phyloP scores from a whole-genome alignment of 2,329 filamentous ascomycete species.

The Pseudodiploospora longispora region DNA sequence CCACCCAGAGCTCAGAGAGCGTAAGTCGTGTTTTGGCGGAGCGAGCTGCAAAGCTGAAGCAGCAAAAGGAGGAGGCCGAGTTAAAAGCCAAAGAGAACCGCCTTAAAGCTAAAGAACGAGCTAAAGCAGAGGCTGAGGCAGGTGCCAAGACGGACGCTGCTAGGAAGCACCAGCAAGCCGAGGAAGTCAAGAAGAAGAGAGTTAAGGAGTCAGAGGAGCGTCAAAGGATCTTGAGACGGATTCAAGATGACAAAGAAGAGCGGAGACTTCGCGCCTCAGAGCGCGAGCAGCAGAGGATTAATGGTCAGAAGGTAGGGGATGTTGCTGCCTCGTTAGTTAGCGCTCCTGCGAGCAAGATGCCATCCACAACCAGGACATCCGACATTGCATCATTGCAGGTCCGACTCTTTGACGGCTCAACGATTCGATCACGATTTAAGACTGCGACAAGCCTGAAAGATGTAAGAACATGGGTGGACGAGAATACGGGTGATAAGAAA shows the following conservation, averaged over 20 bases:
- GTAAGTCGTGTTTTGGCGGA: slow-evolving; percentile 39
- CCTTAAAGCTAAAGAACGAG: slow-evolving; percentile 39
- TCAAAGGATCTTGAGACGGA: slow-evolving; percentile 62
- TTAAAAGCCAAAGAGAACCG: slow-evolving; percentile 43
- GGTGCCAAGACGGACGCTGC: slow-evolving; percentile 22
- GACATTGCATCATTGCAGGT: slow-evolving; percentile 57
- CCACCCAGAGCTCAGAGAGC: slow-evolving; percentile 21
- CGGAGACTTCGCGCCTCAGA: slow-evolving; percentile 50
- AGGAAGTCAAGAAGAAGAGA: slow-evolving; percentile 54
- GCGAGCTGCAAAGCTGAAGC: slow-evolving; percentile 36
- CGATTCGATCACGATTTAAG: slow-evolving; percentile 64
- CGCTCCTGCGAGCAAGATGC: slow-evolving; percentile 24
- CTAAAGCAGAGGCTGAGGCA: slow-evolving; percentile 31
- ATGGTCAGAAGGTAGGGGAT: slow-evolving; percentile 20
- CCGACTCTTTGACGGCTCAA: slow-evolving; percentile 76
- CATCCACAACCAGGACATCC: slow-evolving; percentile 18
- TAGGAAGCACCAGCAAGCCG: slow-evolving; percentile 38
- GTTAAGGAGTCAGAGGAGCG: slow-evolving; percentile 60
- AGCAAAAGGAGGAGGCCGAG: slow-evolving; percentile 35
- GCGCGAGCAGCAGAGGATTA: slow-evolving; percentile 34
- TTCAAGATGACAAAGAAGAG: slow-evolving; percentile 68
- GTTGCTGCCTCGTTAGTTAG: slow-evolving; percentile 21
- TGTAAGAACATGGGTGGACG: slow-evolving; percentile 72
- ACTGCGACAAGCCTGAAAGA: slow-evolving; percentile 55
- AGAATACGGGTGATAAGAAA: slow-evolving; percentile 45